Conservation (phyloP, 306 rosid species). For the Fagus crenata region DNA sequence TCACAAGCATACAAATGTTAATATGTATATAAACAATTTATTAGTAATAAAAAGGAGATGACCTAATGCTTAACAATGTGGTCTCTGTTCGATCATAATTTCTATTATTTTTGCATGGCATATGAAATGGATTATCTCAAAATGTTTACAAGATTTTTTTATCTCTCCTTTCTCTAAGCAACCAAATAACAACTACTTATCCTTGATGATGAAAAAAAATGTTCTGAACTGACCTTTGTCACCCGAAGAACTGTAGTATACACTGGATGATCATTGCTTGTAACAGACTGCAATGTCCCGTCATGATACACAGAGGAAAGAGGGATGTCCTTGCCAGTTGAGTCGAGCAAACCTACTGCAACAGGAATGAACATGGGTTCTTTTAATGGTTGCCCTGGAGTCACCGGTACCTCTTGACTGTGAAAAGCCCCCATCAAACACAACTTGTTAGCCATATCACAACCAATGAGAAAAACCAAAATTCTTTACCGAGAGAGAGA, state of each 20-base stretch:
- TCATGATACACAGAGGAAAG: conserved; percentile 67
- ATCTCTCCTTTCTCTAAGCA: conserved; percentile 7
- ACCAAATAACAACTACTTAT: background rate
- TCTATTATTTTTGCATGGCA: background rate
- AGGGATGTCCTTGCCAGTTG: conserved; percentile 73
- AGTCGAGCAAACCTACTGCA: conserved; percentile 75
- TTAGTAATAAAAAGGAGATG: background rate
- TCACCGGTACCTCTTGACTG: conserved; percentile 89
- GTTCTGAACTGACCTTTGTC: conserved; percentile 63
- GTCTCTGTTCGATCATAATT: background rate
- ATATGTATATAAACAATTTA: conserved; percentile 3
- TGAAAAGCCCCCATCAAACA: conserved; percentile 35
- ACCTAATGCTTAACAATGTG: background rate
- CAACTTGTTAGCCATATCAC: conserved; percentile 30
- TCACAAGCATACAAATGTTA: conserved; percentile 16
- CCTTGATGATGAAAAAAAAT: background rate
- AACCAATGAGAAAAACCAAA: conserved; percentile 24
- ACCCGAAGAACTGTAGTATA: conserved; percentile 74
- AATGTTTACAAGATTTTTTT: conserved; percentile 11
- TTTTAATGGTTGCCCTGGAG: conserved; percentile 91
- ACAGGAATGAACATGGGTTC: conserved; percentile 92
- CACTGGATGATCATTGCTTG: conserved; percentile 59
- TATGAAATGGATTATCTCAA: conserved; percentile 1
- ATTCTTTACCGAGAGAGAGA: conserved; percentile 11
- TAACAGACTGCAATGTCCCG: conserved; percentile 59